These are phyloP conservation scores for Casuarina equisetifolia DNA, from an alignment of 306 rosid genomes.

Conservation along the genomic window DNA sequence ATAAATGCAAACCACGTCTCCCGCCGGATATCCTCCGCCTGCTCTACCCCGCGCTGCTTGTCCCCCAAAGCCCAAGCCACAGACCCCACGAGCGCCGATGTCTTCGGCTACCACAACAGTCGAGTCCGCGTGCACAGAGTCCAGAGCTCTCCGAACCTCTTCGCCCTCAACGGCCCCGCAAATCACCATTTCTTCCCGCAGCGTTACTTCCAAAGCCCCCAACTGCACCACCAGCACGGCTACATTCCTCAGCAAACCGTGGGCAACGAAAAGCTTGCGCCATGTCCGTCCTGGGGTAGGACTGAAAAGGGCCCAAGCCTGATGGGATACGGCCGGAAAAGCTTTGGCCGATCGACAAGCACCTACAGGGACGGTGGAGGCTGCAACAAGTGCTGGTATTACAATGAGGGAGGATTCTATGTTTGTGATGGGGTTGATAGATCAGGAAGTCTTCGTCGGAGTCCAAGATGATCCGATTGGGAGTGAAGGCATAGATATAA, in stretches of 20 bases:
- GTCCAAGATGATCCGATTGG: constrained; percentile 41
- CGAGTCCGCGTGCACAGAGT: constrained; percentile 47
- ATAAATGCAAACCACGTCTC: constrained; percentile 16
- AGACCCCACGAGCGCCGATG: constrained; percentile 23
- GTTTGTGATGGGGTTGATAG: constrained; percentile 31
- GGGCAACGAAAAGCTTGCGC: constrained; percentile 33
- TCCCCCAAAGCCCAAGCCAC: constrained; percentile 54
- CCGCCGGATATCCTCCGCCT: constrained; percentile 35
- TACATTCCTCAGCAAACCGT: not conserved
- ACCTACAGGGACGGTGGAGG: constrained; percentile 31
- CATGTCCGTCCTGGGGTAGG: constrained; percentile 26
- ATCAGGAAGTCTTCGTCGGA: constrained; percentile 35
- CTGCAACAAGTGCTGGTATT: constrained; percentile 15
- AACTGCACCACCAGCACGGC: constrained; percentile 16
- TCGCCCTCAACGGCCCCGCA: constrained; percentile 28
- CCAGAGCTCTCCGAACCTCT: constrained; percentile 63
- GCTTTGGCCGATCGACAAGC: constrained; percentile 24
- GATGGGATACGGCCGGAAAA: constrained; percentile 21
- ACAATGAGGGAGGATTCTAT: constrained; percentile 30
- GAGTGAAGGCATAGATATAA: constrained; percentile 13
- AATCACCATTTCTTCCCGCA: constrained; percentile 23
- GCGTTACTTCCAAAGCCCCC: constrained; percentile 20
- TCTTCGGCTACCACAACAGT: not conserved
- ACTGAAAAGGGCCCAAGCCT: constrained; percentile 23
- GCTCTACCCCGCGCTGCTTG: constrained; percentile 67